Conservation (phyloP, 2,329 filamentous ascomycete species). For the Hymenoscyphus linearis region DNA sequence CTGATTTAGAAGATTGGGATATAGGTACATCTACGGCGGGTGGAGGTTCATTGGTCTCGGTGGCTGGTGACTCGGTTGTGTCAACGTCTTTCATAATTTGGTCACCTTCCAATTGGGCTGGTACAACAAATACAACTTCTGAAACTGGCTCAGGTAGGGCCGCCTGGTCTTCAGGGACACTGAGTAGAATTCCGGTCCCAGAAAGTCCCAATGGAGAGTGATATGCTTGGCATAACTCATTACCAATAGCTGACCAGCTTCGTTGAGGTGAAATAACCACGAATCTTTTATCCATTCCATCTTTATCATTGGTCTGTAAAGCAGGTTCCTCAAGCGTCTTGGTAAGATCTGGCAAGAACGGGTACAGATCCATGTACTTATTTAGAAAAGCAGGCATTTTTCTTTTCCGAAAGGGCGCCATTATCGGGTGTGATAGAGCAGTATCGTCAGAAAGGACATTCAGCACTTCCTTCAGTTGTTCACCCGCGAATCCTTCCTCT, state of each 20-base stretch:
- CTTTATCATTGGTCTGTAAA: not conserved
- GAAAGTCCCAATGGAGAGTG: slow-evolving; percentile 15
- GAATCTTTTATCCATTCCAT: slow-evolving; percentile 13
- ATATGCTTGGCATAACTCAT: slow-evolving; percentile 21
- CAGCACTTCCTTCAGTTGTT: slow-evolving; percentile 54
- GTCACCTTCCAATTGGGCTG: slow-evolving; percentile 15
- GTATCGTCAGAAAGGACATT: slow-evolving; percentile 49
- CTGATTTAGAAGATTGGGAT: slow-evolving; percentile 11
- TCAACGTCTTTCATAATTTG: slow-evolving; percentile 25
- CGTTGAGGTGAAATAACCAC: slow-evolving; percentile 19
- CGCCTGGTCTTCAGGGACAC: slow-evolving; percentile 18
- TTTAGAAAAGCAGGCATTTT: slow-evolving; percentile 46
- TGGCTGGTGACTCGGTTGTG: slow-evolving; percentile 21
- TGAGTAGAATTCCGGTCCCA: slow-evolving; percentile 19
- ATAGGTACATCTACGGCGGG: slow-evolving; percentile 13
- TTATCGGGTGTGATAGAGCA: slow-evolving; percentile 54
- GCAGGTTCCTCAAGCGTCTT: slow-evolving; percentile 15
- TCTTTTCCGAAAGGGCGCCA: slow-evolving; percentile 51
- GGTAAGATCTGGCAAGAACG: slow-evolving; percentile 53
- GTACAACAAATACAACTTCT: not conserved
- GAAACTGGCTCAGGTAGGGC: not conserved
- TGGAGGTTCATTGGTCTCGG: slow-evolving; percentile 17
- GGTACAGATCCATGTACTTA: slow-evolving; percentile 55
- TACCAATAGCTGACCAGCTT: slow-evolving; percentile 28
- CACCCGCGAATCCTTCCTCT: slow-evolving; percentile 58